Conservation (phyloP, 352 stramenopile species). For the Globisporangium nagaii region DNA sequence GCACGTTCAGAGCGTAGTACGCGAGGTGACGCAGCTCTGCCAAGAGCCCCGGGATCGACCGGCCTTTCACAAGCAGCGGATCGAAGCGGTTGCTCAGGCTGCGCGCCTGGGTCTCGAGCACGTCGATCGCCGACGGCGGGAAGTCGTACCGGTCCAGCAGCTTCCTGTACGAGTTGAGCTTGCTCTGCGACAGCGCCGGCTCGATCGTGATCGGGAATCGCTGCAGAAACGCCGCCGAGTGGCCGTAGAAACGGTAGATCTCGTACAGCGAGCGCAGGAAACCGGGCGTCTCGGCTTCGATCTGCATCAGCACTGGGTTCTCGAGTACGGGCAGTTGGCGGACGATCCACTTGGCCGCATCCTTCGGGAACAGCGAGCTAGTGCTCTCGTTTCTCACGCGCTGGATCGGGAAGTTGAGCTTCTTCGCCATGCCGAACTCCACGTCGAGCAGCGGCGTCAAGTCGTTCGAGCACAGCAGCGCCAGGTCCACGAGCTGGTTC, state of each 20-base stretch:
- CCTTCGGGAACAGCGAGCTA: slow-evolving; percentile 34
- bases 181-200: slow-evolving; percentile 19
- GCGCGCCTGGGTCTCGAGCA: slow-evolving; percentile 42
- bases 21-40: slow-evolving; percentile 30
- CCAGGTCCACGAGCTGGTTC: slow-evolving; percentile 78
- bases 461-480: slow-evolving; percentile 86
- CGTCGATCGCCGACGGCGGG: slow-evolving; percentile 54
- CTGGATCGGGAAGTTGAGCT: slow-evolving; percentile 53
- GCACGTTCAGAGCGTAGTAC: slow-evolving; percentile 46
- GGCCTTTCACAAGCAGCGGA: slow-evolving; percentile 25
- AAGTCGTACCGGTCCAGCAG: slow-evolving; percentile 58
- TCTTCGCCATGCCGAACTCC: slow-evolving; percentile 47
- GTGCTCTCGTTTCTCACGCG: slow-evolving; percentile 16
- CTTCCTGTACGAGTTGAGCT: slow-evolving; percentile 51
- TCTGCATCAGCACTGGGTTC: slow-evolving; percentile 40
- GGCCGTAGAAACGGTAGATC: slow-evolving; percentile 79
- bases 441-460: slow-evolving; percentile 65
- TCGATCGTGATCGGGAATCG: slow-evolving; percentile 41
- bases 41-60: slow-evolving; percentile 34
- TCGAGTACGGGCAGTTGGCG: slow-evolving; percentile 50
- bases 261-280: slow-evolving; percentile 57
- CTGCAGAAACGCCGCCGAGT: slow-evolving; percentile 32
- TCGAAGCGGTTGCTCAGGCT: slow-evolving; percentile 58
- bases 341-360: slow-evolving; percentile 51
- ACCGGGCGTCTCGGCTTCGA: slow-evolving; percentile 32